Base-by-base conservation (phyloP, 2,329 filamentous ascomycete genomes). In the Bipolaris gigantea region DNA sequence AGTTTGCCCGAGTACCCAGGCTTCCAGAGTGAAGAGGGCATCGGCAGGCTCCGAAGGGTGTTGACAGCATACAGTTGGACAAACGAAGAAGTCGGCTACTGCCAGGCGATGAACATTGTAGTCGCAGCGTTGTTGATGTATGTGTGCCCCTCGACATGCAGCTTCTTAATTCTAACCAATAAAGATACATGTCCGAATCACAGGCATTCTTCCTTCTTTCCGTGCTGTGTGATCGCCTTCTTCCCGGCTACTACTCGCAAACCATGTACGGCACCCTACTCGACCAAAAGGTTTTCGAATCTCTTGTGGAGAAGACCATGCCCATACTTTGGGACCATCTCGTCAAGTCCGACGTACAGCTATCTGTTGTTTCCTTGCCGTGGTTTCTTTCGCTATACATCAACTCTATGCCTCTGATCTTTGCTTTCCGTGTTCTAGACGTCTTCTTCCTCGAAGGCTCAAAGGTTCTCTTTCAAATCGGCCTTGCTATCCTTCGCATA, bases 51-150 rank as follows among this genome's bases (percentile, higher is more conserved):
- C 58, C 87, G 94, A 55, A 85, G 93, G 53, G 94, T 99, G 34
- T 81, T 99, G 50, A 97, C 93, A 1, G 94, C 94, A 4, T 99
- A 99, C 78, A 97, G 92, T 76, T 99, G 94, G 94, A 90, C 88
- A 44, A 94, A 99, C 67, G 84, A 90, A 48, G 92, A 97, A 62
- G 92, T 99, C 50, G 94, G 94, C 62, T 99, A 99, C 76, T 99
- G 94, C 74, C 94, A 99, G 76, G 94, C 94, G 58, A 99, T 99
- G 94, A 99, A 99, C 75, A 99, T 99, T 64, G 94, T 99, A 32
- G 93, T 97, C 50, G 94, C 94, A 16, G 94, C 94, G n/a, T 79
- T 99, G 53, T 83, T 99, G 65, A 99, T 99, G 80, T 87, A 78
- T 62, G 82, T 77, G 47, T 61, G 35, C 44, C 60, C 62, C 54